phyloP scores from a whole-genome alignment of 805 yeast genomes.

The Monosporozyma siamensis region DNA sequence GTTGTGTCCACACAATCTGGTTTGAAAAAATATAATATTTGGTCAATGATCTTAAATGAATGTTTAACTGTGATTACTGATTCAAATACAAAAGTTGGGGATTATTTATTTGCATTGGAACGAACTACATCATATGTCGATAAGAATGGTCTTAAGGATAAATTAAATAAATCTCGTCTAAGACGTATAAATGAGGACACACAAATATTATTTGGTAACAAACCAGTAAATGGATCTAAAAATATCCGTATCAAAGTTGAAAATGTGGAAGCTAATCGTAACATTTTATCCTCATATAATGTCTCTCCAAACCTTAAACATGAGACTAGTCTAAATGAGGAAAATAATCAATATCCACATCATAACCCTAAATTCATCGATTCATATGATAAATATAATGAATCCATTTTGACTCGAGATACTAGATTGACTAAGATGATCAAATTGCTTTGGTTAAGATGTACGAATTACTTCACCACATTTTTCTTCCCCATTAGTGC shows the following conservation, averaged over 20 bases:
- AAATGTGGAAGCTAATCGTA: neutral
- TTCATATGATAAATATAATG: constrained; percentile 14
- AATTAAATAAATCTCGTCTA: constrained; percentile 3
- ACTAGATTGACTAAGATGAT: constrained; percentile 16
- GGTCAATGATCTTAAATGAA: constrained; percentile 55
- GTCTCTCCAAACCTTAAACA: constrained; percentile 6
- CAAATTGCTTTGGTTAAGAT: constrained; percentile 5
- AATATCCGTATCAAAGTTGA: neutral
- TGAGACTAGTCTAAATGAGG: constrained; percentile 11
- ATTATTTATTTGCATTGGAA: constrained; percentile 17
- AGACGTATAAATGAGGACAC: constrained; percentile 4
- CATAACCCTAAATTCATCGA: constrained; percentile 6
- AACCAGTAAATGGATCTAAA: constrained; percentile 13
- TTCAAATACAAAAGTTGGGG: constrained; percentile 33
- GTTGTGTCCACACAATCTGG: neutral
- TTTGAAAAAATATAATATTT: constrained; percentile 26
- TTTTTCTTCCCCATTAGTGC: constrained; percentile 2
- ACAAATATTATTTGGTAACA: constrained; percentile 30
- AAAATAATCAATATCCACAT: constrained; percentile 2
- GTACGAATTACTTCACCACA: neutral
- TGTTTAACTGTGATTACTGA: constrained; percentile 47
- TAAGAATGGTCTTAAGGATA: constrained; percentile 2
- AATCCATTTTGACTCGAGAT: constrained; percentile 21
- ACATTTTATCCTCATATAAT: constrained; percentile 10
- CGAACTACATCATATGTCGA: neutral